Evolutionary conservation across 179 eudicot genomes (phyloP), one percentile per base, ranked within the genome.

Genomic region (Pouteria campechiana): DNA sequence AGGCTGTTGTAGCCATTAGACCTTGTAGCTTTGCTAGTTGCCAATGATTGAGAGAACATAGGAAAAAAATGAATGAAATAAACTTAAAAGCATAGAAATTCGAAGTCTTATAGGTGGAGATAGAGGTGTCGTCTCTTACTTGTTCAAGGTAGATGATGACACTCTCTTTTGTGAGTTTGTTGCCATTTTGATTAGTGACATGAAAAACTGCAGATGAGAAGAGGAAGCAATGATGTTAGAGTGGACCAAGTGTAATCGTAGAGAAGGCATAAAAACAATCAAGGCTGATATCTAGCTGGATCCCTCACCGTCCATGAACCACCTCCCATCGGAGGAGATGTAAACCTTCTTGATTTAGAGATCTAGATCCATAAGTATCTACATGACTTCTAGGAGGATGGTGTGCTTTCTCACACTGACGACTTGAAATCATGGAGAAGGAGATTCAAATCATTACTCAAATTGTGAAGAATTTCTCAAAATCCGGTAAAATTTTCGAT

Each of bases 251-350:
- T 29, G 21, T n/a, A 20, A 25, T 50, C 36, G 52, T n/a, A 8
- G 8, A n/a, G n/a, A 12, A 17, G 3, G 15, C n/a, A n/a, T n/a
- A n/a, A n/a, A n/a, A n/a, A n/a, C n/a, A n/a, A n/a, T n/a, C n/a
- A n/a, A n/a, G n/a, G n/a, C n/a, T n/a, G n/a, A n/a, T n/a, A n/a
- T 5, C 4, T 13, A 2, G 17, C n/a, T n/a, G n/a, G n/a, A n/a
- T n/a, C n/a, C n/a, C n/a, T n/a, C n/a, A n/a, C 97, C 97, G 53
- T 85, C 93, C 97, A 89, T 89, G 71, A 76, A 85, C 97, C 97
- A 89, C 40, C 81, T 65, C 34, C 97, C 97, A 57, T 89, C 97
- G 4, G 93, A 89, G 5, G 86, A 89, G 32, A 89, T 58, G 68
- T 89, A 81, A 19, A 83, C 97, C 33, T 89, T 89, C 51, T 81